Evolutionary conservation across 2,329 filamentous ascomycete species (phyloP), one percentile per base, ranked within the genome.

Genomic region (Alternaria gaisen): DNA sequence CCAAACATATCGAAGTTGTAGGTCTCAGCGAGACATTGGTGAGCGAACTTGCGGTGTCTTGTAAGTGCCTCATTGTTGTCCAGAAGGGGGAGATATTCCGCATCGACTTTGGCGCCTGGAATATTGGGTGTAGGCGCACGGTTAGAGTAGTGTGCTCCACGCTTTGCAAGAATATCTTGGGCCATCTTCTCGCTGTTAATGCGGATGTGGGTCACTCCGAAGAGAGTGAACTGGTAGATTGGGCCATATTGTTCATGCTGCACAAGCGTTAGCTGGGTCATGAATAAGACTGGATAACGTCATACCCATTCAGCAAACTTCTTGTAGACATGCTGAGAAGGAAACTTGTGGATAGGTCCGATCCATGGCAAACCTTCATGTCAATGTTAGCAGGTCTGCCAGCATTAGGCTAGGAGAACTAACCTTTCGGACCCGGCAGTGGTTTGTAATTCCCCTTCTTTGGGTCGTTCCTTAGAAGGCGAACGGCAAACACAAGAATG

Each of bases 1-100:
- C 53, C 53, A 14, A 47, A 55, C 53, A 55, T 55, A n/a, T 55
- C 53, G 30, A 36, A 55, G 42, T 55, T 55, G 32, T 55, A 55
- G 11, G 53, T 55, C 32, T 55, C 44, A 8, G 53, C 32, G 11
- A 55, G 32, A 7, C 53, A 55, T 28, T 55, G 41, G 22, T 55
- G 53, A 18, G 53, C 42, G 22, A 55, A 55, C 11, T 55, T 55
- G 4, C 53, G 53, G 8, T 55, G 53, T 14, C 53, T 47, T 26
- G 53, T 47, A 40, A 55, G 53, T 18, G 53, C 53, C 3, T 46
- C 53, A 30, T 55, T 55, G n/a, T 55, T 55, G 22, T 55, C 53
- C 3, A 55, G 36, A 4, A 55, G 42, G 18, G 53, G 53, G 3
- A 55, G 53, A 47, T 55, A 55, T 12, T 55, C 53, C 2, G 53